phyloP scores from a whole-genome alignment of 257 asterid species.

The Parsonsia alboflavescens region DNA sequence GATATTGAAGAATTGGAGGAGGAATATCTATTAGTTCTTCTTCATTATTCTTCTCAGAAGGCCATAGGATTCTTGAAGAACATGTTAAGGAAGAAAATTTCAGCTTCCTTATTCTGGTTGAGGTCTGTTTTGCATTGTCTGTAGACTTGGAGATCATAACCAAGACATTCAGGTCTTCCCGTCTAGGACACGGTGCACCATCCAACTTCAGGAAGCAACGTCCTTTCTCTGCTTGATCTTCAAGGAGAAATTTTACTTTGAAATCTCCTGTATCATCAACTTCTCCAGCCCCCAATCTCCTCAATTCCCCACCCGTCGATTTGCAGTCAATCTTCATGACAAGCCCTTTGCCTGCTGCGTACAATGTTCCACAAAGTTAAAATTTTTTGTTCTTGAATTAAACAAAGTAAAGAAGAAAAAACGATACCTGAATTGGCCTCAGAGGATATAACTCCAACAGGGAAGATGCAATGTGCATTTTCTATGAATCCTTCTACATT shows the following conservation, averaged over 20 bases:
- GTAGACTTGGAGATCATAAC: constrained; percentile 1
- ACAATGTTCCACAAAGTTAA: neutral
- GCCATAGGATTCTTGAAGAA: neutral
- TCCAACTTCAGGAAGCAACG: constrained; percentile 4
- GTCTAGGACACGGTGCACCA: neutral
- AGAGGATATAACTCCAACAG: neutral
- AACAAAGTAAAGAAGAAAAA: neutral
- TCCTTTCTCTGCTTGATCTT: neutral
- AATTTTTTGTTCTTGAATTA: neutral
- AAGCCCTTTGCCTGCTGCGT: constrained; percentile 4
- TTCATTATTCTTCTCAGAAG: neutral
- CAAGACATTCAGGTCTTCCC: neutral
- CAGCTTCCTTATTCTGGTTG: neutral
- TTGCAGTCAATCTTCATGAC: neutral
- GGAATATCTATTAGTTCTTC: neutral
- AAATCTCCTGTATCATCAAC: constrained; percentile 5
- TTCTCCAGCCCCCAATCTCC: neutral
- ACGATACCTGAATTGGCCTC: constrained; percentile 6
- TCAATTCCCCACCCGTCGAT: neutral
- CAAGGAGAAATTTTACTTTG: neutral
- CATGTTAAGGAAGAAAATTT: neutral
- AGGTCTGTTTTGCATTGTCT: neutral
- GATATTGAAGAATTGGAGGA: neutral
- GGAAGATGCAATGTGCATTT: neutral
- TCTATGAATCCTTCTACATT: constrained; percentile 1